Conservation (phyloP, 2,329 filamentous ascomycete genomes). For the Clarireedia hainanense region DNA sequence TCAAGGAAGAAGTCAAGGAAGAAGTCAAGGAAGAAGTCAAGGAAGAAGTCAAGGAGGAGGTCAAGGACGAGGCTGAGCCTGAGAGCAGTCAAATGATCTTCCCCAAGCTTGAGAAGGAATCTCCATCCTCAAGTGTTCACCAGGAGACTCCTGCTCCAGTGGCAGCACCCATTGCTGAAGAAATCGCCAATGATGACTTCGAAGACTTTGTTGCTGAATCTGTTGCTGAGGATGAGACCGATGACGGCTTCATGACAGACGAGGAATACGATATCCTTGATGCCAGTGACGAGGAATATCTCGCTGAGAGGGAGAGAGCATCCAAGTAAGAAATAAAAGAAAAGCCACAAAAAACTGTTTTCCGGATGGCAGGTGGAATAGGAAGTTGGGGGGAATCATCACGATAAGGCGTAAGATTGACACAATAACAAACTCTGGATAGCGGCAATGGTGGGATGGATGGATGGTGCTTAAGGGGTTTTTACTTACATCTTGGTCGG, state of each 20-base stretch:
- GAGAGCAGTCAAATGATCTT: constrained; percentile 79
- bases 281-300: constrained; percentile 82
- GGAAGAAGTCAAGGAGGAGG: constrained; percentile 10
- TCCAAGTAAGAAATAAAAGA: constrained; percentile 22
- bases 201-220: constrained; percentile 46
- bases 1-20: not conserved
- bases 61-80: constrained; percentile 16
- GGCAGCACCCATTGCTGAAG: constrained; percentile 36
- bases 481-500: not conserved
- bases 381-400: constrained; percentile 8
- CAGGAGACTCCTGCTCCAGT: constrained; percentile 44
- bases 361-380: not conserved
- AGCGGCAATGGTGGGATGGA: constrained; percentile 9
- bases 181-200: constrained; percentile 28
- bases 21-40: not conserved
- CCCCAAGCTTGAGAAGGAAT: constrained; percentile 92
- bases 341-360: constrained; percentile 7
- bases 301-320: constrained; percentile 41
- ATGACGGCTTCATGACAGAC: constrained; percentile 82
- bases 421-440: constrained; percentile 22
- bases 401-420: constrained; percentile 26
- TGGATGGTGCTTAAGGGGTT: constrained; percentile 19
- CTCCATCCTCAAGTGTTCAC: constrained; percentile 72
- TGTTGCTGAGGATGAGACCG: constrained; percentile 53
- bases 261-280: constrained; percentile 98